phyloP scores from a whole-genome alignment of 768 basidiomycete species.

The Gloeopeniophorella convolvens region DNA sequence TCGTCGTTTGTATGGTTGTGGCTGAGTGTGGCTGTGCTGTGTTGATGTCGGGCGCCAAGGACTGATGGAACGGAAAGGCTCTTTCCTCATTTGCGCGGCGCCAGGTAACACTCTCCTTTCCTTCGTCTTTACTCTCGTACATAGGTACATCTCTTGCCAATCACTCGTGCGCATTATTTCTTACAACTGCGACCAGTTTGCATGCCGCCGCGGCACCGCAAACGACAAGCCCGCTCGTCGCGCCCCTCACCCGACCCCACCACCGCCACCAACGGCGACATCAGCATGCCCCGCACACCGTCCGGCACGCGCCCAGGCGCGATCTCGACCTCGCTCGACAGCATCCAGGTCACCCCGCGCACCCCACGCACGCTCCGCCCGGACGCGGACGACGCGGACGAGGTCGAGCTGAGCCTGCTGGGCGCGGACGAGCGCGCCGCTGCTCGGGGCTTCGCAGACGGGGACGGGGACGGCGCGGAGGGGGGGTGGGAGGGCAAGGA shows the following conservation, averaged over 20 bases:
- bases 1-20: too few relatives aligned
- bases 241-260: neutral
- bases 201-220: constrained; percentile 4
- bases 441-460: constrained; percentile 18
- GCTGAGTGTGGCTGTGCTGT: too few relatives aligned
- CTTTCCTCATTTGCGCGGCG: too few relatives aligned
- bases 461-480: neutral
- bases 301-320: too few relatives aligned
- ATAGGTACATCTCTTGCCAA: neutral
- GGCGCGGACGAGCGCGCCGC: constrained; percentile 15
- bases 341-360: constrained; percentile 16
- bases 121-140: too few relatives aligned
- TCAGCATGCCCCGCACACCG: too few relatives aligned
- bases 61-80: too few relatives aligned
- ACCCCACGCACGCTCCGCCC: constrained; percentile 3
- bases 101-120: too few relatives aligned
- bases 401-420: constrained; percentile 22
- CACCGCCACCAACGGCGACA: neutral
- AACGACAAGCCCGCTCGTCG: constrained; percentile 1
- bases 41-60: too few relatives aligned
- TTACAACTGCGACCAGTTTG: neutral
- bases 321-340: constrained; percentile 5
- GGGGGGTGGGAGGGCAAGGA: neutral
- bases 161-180: neutral
- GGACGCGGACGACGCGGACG: constrained; percentile 13